Conservation (phyloP, 2,329 filamentous ascomycete species). For the Microdochium paspali region DNA sequence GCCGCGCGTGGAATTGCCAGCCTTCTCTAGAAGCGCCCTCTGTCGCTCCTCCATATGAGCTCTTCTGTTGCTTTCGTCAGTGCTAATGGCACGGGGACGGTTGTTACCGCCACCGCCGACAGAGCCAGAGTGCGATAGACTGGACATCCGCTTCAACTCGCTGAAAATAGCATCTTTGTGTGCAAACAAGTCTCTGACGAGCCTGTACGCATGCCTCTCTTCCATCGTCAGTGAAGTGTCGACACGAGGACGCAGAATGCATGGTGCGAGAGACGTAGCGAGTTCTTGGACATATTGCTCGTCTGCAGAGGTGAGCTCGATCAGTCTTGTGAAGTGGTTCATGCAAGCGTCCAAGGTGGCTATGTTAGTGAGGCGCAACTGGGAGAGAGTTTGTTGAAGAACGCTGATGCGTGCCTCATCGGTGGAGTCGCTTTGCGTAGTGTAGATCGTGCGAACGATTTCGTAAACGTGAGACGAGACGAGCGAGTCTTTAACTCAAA, state of each 20-base stretch:
- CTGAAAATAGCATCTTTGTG: conserved; percentile 95
- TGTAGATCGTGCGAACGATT: conserved; percentile 96
- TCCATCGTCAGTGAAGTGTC: conserved; percentile 92
- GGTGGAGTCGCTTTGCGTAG: conserved; percentile 64
- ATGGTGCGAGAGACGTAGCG: conserved; percentile 68
- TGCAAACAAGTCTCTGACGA: conserved; percentile 83
- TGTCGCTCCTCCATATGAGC: conserved; percentile 91
- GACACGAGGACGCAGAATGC: conserved; percentile 75
- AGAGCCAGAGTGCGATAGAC: conserved; percentile 55
- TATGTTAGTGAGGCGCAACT: conserved; percentile 92
- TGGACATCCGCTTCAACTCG: conserved; percentile 85
- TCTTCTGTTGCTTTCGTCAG: conserved; percentile 90
- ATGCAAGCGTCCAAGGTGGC: conserved; percentile 97
- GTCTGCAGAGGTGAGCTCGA: conserved; percentile 93
- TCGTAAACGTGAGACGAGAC: conserved; percentile 98
- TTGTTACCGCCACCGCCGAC: conserved; percentile 31
- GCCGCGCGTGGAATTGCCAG: conserved; percentile 43
- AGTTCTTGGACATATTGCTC: conserved; percentile 73
- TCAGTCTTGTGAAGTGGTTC: conserved; percentile 94
- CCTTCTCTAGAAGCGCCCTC: conserved; percentile 65
- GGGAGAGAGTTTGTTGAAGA: conserved; percentile 89
- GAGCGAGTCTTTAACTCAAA: conserved; percentile 64
- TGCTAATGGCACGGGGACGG: conserved; percentile 80
- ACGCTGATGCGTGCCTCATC: conserved; percentile 79
- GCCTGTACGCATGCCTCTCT: conserved; percentile 83